A percentile compares a stretch with the other conserved stretches of the same genome.
phyloP scores from a whole-genome alignment of 805 yeast genomes.

The Kodamaea sagamina region DNA sequence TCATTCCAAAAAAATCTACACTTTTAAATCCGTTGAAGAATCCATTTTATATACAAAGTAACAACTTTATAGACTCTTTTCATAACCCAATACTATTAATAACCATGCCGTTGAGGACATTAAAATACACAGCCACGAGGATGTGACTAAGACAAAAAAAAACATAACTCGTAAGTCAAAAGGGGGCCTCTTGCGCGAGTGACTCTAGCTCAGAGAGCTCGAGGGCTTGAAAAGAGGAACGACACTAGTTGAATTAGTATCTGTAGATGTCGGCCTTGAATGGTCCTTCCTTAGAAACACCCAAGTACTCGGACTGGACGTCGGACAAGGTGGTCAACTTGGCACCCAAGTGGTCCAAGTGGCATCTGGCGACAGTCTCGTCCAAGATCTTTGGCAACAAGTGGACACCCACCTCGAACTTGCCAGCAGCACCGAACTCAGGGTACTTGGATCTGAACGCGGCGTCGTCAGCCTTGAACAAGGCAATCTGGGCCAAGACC shows the following conservation, averaged over 20 bases:
- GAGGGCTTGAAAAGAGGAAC: conserved; percentile 13
- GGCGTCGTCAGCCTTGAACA: conserved; percentile 83
- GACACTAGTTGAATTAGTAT: conserved; percentile 53
- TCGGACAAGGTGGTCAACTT: conserved; percentile 72
- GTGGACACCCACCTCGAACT: conserved; percentile 90
- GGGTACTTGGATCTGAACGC: conserved; percentile 77
- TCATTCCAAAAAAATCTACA: no score
- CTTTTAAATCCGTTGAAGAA: conserved; percentile 43
- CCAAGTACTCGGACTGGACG: conserved; percentile 92
- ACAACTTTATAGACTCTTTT: conserved; percentile 20
- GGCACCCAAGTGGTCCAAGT: conserved; percentile 92
- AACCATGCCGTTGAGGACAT: conserved; percentile 16
- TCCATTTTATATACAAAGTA: conserved; percentile 29
- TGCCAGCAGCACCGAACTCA: conserved; percentile 91
- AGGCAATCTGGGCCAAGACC: conserved; percentile 97
- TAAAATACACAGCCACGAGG: conserved; percentile 12
- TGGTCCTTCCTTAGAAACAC: conserved; percentile 91
- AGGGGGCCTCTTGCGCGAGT: conserved; percentile 17
- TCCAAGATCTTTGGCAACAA: conserved; percentile 96
- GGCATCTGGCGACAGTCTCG: conserved; percentile 97
- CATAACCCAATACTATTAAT: conserved; percentile 20
- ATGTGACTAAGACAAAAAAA: conserved; percentile 11
- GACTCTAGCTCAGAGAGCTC: conserved; percentile 11
- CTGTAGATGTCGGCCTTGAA: conserved; percentile 98
- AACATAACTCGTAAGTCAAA: conserved; percentile 2